Evolutionary conservation across 2,329 filamentous ascomycete species (phyloP), one percentile per base, ranked within the genome.

Genomic region (Microcyclosporella mali): DNA sequence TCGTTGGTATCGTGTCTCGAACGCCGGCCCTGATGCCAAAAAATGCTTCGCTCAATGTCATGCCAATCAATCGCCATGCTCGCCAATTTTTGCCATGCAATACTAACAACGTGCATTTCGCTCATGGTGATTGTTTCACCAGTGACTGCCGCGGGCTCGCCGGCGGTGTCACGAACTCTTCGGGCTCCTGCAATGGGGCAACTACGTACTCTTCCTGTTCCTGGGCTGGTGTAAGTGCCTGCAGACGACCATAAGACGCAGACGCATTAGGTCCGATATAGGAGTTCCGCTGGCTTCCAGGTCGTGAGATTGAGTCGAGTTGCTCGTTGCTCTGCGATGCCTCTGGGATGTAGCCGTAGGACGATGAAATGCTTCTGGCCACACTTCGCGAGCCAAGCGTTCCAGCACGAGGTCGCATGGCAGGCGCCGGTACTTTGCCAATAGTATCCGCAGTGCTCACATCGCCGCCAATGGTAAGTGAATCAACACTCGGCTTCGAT

Each of bases 321-420:
- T 51, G 47, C 31, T 51, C 50, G 28, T 44, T 47, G 17, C 53
- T 45, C 37, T 49, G 35, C 34, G 35, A 25, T 29, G 38, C 45
- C 33, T 50, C 50, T n/a, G 42, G 39, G 34, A 47, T 46, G 33
- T 43, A 25, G 18, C 44, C 41, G 31, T 47, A 46, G 33, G 21
- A 21, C 27, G 25, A 29, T 39, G 43, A 37, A 29, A 45, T 17
- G 42, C 43, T 38, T 49, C 37, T 38, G 44, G 49, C 36, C 37
- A 39, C 52, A 47, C 35, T 51, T 43, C 38, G 44, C 40, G 57
- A 62, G 10, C 53, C 52, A 39, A 49, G 39, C 4, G 60, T 62
- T 19, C 60, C 59, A 2, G 61, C 53, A 14, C 62, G 56, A n/a
- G 62, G 61, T 8, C 62, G 56, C 18, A 62, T 45, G n/a, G 40